Conservation (phyloP, 371 early-diverging fungal species). For the Mucor saturninus region DNA sequence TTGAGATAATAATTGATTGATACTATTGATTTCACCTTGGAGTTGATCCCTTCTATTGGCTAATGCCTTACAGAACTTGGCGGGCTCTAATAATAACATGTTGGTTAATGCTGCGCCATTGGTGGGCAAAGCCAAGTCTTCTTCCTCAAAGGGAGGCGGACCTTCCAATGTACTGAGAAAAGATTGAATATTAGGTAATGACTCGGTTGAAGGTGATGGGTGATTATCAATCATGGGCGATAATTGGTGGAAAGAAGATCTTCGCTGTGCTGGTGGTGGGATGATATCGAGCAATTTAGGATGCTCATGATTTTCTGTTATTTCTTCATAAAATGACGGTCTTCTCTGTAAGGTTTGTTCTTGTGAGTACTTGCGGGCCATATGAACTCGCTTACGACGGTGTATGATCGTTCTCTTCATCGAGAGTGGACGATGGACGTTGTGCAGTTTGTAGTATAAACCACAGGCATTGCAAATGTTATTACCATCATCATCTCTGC, state of each 20-base stretch:
- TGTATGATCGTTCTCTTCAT: constrained; percentile 52
- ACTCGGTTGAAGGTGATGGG: neutral
- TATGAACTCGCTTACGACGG: constrained; percentile 38
- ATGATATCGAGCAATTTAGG: neutral
- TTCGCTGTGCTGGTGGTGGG: neutral
- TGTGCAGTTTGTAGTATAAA: constrained; percentile 72
- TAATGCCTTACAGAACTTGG: constrained; percentile 18
- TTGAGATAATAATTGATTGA: constrained; percentile 24
- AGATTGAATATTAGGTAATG: constrained; percentile 24
- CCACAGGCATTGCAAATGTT: constrained; percentile 79
- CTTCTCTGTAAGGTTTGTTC: neutral
- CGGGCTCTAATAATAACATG: constrained; percentile 24
- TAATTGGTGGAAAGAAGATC: constrained; percentile 12
- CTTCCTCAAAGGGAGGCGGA: neutral
- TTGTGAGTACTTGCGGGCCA: constrained; percentile 7
- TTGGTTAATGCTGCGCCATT: constrained; percentile 16
- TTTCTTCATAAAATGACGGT: neutral
- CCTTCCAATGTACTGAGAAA: constrained; percentile 13
- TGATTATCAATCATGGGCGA: constrained; percentile 5
- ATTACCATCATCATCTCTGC: constrained; percentile 64
- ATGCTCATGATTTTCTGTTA: no score
- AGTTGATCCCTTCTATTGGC: constrained; percentile 20
- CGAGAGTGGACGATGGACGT: constrained; percentile 47
- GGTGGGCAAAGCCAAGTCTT: neutral
- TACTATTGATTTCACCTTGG: constrained; percentile 26